These are phyloP conservation scores for Eurotiales sp. DNA, from an alignment of 2,329 filamentous ascomycete genomes.

Conservation along the genomic window DNA sequence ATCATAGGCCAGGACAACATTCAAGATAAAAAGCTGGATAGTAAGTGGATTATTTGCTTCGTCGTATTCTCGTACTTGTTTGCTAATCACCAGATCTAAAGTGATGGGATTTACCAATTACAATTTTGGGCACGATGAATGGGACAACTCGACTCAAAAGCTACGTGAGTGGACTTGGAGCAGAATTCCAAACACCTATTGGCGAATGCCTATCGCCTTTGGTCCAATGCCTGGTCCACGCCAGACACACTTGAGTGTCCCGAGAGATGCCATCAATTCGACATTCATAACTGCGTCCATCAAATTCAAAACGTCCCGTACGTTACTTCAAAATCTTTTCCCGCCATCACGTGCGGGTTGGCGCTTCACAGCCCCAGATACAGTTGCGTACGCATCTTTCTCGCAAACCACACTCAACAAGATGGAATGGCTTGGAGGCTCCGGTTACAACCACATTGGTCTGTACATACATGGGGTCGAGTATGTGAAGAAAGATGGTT, in stretches of 20 bases:
- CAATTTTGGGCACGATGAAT: conserved; percentile 59
- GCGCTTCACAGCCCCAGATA: conserved; percentile 42
- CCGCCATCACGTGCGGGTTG: conserved; percentile 37
- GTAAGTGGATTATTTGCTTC: background rate
- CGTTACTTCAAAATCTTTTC: conserved; percentile 48
- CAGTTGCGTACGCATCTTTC: conserved; percentile 43
- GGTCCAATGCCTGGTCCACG: conserved; percentile 47
- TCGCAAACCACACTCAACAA: conserved; percentile 44
- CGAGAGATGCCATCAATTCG: conserved; percentile 25
- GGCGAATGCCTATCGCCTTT: conserved; percentile 46
- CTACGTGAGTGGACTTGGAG: conserved; percentile 50
- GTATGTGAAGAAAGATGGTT: conserved; percentile 50
- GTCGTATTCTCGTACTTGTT: background rate
- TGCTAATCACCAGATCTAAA: conserved; percentile 15
- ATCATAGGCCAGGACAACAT: conserved; percentile 47
- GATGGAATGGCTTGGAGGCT: conserved; percentile 60
- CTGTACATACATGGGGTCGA: conserved; percentile 62
- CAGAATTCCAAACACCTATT: conserved; percentile 35
- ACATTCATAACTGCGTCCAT: conserved; percentile 47
- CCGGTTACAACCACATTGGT: conserved; percentile 56
- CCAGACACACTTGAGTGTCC: conserved; percentile 32
- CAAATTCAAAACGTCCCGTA: conserved; percentile 50
- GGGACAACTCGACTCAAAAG: conserved; percentile 50
- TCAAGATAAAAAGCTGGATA: conserved; percentile 9
- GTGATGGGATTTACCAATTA: conserved; percentile 45